phyloP scores from a whole-genome alignment of 495 filamentous ascomycete genomes.

The Aspergillus baeticus region DNA sequence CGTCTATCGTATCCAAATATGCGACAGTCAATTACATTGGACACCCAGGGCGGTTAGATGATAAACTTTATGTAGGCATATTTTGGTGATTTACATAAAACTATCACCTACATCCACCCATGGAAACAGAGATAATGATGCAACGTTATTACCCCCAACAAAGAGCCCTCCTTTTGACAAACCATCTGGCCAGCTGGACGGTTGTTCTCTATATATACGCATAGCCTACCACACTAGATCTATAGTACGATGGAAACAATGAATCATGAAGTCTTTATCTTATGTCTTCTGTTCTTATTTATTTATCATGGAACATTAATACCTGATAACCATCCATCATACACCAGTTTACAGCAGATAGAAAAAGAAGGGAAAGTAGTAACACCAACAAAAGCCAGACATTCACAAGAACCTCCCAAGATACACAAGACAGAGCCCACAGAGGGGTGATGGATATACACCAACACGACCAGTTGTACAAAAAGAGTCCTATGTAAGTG shows the following conservation, averaged over 20 bases:
- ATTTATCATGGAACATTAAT: conserved; percentile 10
- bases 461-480: conserved; percentile 21
- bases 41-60: too few species aligned
- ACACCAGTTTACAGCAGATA: conserved; percentile 8
- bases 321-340: conserved; percentile 7
- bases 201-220: too few species aligned
- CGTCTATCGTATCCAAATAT: too few species aligned
- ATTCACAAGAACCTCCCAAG: conserved; percentile 21
- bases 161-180: too few species aligned
- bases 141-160: too few species aligned
- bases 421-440: conserved; percentile 16
- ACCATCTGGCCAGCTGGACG: too few species aligned
- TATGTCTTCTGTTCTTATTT: conserved; percentile 5
- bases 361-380: conserved; percentile 20
- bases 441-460: conserved; percentile 13
- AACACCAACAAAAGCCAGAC: conserved; percentile 16
- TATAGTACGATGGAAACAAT: background rate
- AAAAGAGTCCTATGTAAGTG: conserved; percentile 1
- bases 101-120: too few species aligned
- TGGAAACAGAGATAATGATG: too few species aligned
- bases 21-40: too few species aligned
- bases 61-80: too few species aligned
- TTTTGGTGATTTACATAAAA: too few species aligned
- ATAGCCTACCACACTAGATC: too few species aligned
- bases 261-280: background rate